Base-by-base conservation (phyloP, 2,329 filamentous ascomycete species). In the Alternaria arborescens region DNA sequence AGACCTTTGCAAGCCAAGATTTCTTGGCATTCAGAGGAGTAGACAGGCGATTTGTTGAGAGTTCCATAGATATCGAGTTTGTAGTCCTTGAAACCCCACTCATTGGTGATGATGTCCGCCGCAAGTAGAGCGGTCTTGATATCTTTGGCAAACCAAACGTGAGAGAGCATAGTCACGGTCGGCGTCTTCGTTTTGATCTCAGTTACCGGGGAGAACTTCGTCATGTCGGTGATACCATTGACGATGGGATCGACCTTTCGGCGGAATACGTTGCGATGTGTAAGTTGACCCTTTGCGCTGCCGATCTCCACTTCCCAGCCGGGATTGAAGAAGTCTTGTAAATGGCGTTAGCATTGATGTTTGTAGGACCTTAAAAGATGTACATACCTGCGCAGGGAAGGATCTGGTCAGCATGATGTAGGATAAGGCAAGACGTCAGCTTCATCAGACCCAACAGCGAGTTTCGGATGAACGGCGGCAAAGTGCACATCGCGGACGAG, bases 51-150 rank as follows among this genome's bases (percentile, higher is more conserved):
- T 62, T 87, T 87, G 73, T 89, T 87, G 56, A 88, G 85, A 18
- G 86, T 86, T 11, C 87, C 87, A 68, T 89, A 89, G 18, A 89
- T 85, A 59, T 87, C 83, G 2, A 89, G 82, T 54, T 84, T 82
- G 74, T 89, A 89, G 60, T 89, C 87, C 42, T 82, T 83, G 75
- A 89, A 89, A n/a, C 87, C 87, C 82, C 85, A 89, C 66, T 87
- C 82, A 70, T 89, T 89, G 65, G 88, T 83, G 62, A 89, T 89
- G 62, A 89, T 84, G 66, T 89, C 87, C 1, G 87, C 87, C 7
- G 87, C 86, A 5, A 89, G 78, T 24, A 89, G 82, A 4, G 87
- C 87, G 2, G 84, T 88, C 73, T 89, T 89, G 75, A 89, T 87
- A 62, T 89, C 87, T 71, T 89, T 89, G 63, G 78, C 78, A 61